phyloP scores from a whole-genome alignment of 805 yeast species.

The Nakazawaea ishiwadae region DNA sequence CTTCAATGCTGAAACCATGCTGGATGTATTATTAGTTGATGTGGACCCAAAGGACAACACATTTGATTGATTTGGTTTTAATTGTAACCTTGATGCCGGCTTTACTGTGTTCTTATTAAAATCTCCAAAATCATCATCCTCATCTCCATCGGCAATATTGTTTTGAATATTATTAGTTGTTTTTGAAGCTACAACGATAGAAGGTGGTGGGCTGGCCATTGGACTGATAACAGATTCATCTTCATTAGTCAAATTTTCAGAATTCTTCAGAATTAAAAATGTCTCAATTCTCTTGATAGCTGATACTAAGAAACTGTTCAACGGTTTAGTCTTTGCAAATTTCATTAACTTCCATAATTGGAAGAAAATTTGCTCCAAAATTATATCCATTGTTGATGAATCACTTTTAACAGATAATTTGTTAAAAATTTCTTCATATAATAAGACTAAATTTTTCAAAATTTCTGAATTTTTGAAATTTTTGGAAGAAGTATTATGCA shows the following conservation, averaged over 20 bases:
- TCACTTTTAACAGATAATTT: slow-evolving; percentile 23
- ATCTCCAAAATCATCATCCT: slow-evolving; percentile 14
- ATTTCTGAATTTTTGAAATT: slow-evolving; percentile 26
- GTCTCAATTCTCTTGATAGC: slow-evolving; percentile 16
- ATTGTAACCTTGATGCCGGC: slow-evolving; percentile 4
- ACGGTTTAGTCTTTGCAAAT: slow-evolving; percentile 16
- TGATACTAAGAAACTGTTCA: slow-evolving; percentile 17
- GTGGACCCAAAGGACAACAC: background rate
- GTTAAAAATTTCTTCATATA: slow-evolving; percentile 25
- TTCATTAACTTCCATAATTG: slow-evolving; percentile 29
- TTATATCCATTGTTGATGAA: slow-evolving; percentile 15
- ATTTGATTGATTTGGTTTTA: background rate
- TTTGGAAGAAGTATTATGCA: slow-evolving; percentile 33
- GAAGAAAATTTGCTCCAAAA: slow-evolving; percentile 26
- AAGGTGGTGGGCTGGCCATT: background rate
- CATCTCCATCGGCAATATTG: background rate
- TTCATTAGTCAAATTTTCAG: slow-evolving; percentile 13
- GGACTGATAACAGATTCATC: slow-evolving; percentile 1
- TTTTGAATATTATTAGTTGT: no score
- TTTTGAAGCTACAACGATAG: background rate
- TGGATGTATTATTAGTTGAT: background rate
- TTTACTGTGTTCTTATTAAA: slow-evolving; percentile 3
- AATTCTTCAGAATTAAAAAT: slow-evolving; percentile 16
- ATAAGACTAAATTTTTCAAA: slow-evolving; percentile 22
- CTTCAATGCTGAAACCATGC: background rate